Evolutionary conservation across 2,329 filamentous ascomycete species (phyloP), one percentile per base, ranked within the genome.

Genomic region (Domatiomyces globalis): DNA sequence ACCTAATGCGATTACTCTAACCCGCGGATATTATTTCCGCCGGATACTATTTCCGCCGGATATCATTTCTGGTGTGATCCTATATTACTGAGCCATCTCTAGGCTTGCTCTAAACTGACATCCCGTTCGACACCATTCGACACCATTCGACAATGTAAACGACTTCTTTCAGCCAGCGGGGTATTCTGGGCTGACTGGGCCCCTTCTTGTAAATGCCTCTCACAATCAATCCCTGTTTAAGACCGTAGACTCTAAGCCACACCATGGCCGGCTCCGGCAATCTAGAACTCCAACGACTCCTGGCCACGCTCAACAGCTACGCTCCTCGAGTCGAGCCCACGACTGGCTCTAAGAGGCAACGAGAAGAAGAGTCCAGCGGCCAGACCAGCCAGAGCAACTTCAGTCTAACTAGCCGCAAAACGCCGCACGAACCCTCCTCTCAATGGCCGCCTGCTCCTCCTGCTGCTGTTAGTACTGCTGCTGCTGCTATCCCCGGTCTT

Each of bases 251-350:
- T 12, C 8, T 10, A 2, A 33, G 8, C 10, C 29, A 10, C 48
- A 53, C 42, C 7, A 58, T 58, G 56, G 54, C 48, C 19, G 55
- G 49, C 22, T 39, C 48, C 10, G 51, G 51, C 19, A 58, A 60
- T 48, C 54, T 56, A 7, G 58, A 60, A n/a, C 46, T 60, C 5
- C 56, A 60, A 39, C 56, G 56, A 3, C 49, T 60, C 2, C 51
- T 60, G 8, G 58, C 54, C 18, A 51, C 51, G 17, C 49, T 60
- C 44, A 58, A 58, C 48, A 53, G 51, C 49, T 55, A 53, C 49
- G 43, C 47, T 42, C 42, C 48, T 22, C 46, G 29, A 22, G 27
- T 42, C 20, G 45, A 48, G 19, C 19, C 17, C 5, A 22, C 33
- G 33, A 10, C 10, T 15, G 10, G 15, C 4, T 10, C 5, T 15